Base-by-base conservation (phyloP, 2,329 filamentous ascomycete species). In the Pseudocercospora crystallina region DNA sequence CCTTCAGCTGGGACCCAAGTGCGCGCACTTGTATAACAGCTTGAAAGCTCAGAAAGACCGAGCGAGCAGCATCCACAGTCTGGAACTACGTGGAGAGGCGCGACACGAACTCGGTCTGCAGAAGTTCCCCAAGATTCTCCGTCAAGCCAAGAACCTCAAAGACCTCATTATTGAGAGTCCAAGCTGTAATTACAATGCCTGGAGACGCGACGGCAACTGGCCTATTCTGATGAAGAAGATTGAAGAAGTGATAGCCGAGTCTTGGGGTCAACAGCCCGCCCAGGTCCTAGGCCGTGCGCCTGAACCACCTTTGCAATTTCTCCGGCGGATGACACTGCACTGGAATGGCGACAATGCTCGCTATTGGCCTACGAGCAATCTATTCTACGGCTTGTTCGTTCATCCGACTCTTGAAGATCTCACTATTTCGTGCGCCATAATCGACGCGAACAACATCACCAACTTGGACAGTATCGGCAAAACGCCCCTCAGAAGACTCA, bases 351-450 rank as follows among this genome's bases (percentile, higher is more conserved):
- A 49, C 14, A 43, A 26, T 7, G 13, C 46, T 4, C 38, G 46
- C n/a, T 43, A 35, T 17, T 49, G 39, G 46, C 2, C 8, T 11
- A 13, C 33, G 29, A 29, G 8, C 4, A 7, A 10, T 9, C 5
- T 33, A 11, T 48, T 42, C 38, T 14, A 13, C 10, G 46, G 39
- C 8, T 34, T 49, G 15, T 43, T 49, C 12, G 5, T n/a, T 5
- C 46, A 49, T 42, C 46, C 39, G 8, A 32, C 32, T 37, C 38
- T 49, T 8, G 46, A 49, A 36, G 38, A 36, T n/a, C 38, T 49
- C 15, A 43, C 46, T 14, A n/a, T 42, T 1, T 49, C 46, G 9
- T 49, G 39, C 32, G 46, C 33, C 2, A 43, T 36, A 8, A 37
- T 49, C 14, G 5, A 37, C 10, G 3, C n/a, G 7, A 26, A 26